Percentiles rank a stretch among this genome's conserved stretches.
These are phyloP conservation scores for Amanita rubescens DNA, from an alignment of 768 basidiomycete genomes.

Conservation along the genomic window DNA sequence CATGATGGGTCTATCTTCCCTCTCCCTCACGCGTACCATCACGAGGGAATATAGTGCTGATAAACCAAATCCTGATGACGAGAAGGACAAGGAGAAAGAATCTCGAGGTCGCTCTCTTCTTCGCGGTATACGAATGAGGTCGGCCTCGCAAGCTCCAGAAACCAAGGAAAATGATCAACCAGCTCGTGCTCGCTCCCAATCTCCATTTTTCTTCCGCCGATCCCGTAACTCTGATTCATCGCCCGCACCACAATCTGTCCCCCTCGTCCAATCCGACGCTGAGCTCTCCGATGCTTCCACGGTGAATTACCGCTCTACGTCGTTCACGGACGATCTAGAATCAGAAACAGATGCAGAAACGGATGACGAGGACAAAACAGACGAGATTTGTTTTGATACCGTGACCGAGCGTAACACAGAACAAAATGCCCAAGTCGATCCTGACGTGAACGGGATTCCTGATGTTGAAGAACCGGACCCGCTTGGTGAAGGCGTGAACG, in stretches of 20 bases:
- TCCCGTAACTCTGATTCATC: slow-evolving; percentile 53
- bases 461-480: slow-evolving; percentile 72
- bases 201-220: slow-evolving; percentile 73
- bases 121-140: slow-evolving; percentile 34
- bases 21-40: slow-evolving; percentile 51
- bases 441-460: slow-evolving; percentile 24
- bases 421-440: slow-evolving; percentile 54
- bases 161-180: slow-evolving; percentile 29
- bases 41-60: slow-evolving; percentile 29
- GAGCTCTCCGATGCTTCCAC: slow-evolving; percentile 53
- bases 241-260: slow-evolving; percentile 47
- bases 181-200: slow-evolving; percentile 65
- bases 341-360: slow-evolving; percentile 45
- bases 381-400: slow-evolving; percentile 55
- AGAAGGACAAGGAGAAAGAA: slow-evolving; percentile 33
- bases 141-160: slow-evolving; percentile 40
- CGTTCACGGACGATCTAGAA: slow-evolving; percentile 57
- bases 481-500: slow-evolving; percentile 87
- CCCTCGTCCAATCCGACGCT: slow-evolving; percentile 54
- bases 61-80: slow-evolving; percentile 19
- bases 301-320: slow-evolving; percentile 48
- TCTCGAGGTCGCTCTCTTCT: slow-evolving; percentile 46
- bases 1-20: slow-evolving; percentile 65
- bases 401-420: slow-evolving; percentile 87
- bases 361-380: slow-evolving; percentile 29